Base-by-base conservation (phyloP, 2,329 filamentous ascomycete genomes). In the Chaetomiaceae sp. region DNA sequence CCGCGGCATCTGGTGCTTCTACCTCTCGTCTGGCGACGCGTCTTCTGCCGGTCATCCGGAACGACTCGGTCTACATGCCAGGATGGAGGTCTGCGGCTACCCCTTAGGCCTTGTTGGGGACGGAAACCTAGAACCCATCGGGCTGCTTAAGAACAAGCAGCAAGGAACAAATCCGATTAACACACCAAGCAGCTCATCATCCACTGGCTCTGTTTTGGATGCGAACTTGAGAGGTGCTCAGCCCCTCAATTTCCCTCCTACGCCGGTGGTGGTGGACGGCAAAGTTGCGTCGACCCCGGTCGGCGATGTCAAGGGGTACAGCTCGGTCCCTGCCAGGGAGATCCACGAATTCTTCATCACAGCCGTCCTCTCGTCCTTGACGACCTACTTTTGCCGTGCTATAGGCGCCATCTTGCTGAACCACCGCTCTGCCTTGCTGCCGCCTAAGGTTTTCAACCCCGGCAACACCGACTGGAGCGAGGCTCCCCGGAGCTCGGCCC, bases 1-100 rank as follows among this genome's bases (percentile, higher is more conserved):
- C 52, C 72, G 72, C 39, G 73, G 70, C 9, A 65, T 82, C 48
- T 83, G 79, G 79, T 71, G 74, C 53, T 83, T 82, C 59, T 70
- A 71, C 21, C 66, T 81, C 17, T 54, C 66, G 3, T 67, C 65
- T 45, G 76, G 73, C 56, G 71, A 74, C 47, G 70, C 64, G 27
- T 62, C 56, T 17, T 40, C 54, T 3, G 54, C 64, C 3, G 48
- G 5, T 8, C 54, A 53, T 8, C 51, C 61, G 1, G 62, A 63
- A 31, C 54, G 57, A 35, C 53, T 60, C 1, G 58, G 55, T 25
- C 68, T 76, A 31, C 68, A 68, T n/a, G 59, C 64, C 9, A 67
- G 63, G 42, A 62, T 79, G 43, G 71, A 75, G 34, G 65, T 71
- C 25, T 70, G 69, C 44, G 75, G 73, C 4, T 68, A 72, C 50